These are phyloP conservation scores for Coniochaeta ligniaria DNA, from an alignment of 2,329 filamentous ascomycete genomes.

Conservation along the genomic window DNA sequence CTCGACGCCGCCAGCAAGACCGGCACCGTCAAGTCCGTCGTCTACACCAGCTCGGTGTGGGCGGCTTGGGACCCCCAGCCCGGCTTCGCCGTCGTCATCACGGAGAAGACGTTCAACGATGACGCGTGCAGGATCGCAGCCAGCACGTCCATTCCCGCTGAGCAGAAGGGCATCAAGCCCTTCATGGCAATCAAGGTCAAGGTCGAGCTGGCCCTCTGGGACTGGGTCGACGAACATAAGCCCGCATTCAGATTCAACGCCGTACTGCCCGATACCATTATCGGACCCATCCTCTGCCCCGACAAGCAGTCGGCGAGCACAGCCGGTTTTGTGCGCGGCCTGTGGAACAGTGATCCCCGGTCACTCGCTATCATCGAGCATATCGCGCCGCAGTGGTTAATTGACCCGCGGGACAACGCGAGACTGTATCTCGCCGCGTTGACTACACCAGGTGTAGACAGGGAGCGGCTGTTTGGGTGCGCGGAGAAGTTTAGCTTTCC, in stretches of 20 bases:
- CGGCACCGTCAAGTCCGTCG: constrained; percentile 17
- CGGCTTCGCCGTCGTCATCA: constrained; percentile 12
- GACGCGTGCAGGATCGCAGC: constrained; percentile 15
- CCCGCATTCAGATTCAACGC: constrained; percentile 22
- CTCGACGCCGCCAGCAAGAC: constrained; percentile 9
- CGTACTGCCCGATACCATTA: constrained; percentile 21
- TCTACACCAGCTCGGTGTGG: constrained; percentile 24
- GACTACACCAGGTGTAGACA: constrained; percentile 15
- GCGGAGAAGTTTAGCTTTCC: constrained; percentile 21
- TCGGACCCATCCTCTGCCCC: constrained; percentile 21
- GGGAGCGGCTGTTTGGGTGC: constrained; percentile 23
- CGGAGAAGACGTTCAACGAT: constrained; percentile 22
- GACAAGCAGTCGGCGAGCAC: constrained; percentile 22
- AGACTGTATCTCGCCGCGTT: constrained; percentile 23
- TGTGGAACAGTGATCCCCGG: constrained; percentile 17
- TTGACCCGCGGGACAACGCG: constrained; percentile 21
- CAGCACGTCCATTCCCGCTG: constrained; percentile 6
- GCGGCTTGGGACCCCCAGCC: constrained; percentile 21
- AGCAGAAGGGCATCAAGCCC: constrained; percentile 14
- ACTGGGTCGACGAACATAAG: constrained; percentile 20
- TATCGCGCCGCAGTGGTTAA: constrained; percentile 21
- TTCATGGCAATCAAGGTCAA: constrained; percentile 25
- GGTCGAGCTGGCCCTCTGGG: constrained; percentile 23
- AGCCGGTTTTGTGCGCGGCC: constrained; percentile 21
- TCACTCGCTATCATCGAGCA: constrained; percentile 12